phyloP scores from a whole-genome alignment of 306 rosid species.

The Prosopis cineraria region DNA sequence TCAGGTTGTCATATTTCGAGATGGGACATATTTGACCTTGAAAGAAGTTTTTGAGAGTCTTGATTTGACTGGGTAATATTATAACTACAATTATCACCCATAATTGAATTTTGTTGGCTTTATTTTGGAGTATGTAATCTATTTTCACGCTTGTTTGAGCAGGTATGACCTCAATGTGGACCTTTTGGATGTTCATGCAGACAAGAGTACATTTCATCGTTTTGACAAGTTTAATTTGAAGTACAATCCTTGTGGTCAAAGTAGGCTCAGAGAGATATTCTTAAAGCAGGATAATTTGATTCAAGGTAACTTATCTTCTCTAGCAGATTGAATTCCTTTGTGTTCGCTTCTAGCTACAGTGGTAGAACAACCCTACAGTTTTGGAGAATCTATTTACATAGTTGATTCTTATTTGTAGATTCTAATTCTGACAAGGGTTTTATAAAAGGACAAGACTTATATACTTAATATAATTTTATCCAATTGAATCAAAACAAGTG shows the following conservation, averaged over 20 bases:
- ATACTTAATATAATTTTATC: too few relatives aligned
- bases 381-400: background rate
- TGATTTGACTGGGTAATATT: constrained; percentile 87
- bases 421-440: constrained; percentile 5
- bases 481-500: too few relatives aligned
- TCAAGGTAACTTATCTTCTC: constrained; percentile 66
- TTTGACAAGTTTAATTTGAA: constrained; percentile 98
- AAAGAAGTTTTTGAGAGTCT: constrained; percentile 98
- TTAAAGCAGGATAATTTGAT: constrained; percentile 97
- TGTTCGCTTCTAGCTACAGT: background rate
- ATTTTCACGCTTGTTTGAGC: constrained; percentile 40
- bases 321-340: background rate
- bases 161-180: constrained; percentile 98
- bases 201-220: constrained; percentile 99
- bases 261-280: constrained; percentile 99
- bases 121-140: constrained; percentile 31
- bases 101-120: constrained; percentile 12
- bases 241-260: constrained; percentile 99
- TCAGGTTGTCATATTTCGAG: constrained; percentile 99
- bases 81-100: background rate
- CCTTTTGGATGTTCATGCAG: constrained; percentile 99
- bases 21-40: constrained; percentile 97
- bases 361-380: background rate
- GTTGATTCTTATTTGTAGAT: constrained; percentile 11
- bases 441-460: too few relatives aligned